phyloP scores from a whole-genome alignment of 305 asterid genomes.

The Rubia peregrina region DNA sequence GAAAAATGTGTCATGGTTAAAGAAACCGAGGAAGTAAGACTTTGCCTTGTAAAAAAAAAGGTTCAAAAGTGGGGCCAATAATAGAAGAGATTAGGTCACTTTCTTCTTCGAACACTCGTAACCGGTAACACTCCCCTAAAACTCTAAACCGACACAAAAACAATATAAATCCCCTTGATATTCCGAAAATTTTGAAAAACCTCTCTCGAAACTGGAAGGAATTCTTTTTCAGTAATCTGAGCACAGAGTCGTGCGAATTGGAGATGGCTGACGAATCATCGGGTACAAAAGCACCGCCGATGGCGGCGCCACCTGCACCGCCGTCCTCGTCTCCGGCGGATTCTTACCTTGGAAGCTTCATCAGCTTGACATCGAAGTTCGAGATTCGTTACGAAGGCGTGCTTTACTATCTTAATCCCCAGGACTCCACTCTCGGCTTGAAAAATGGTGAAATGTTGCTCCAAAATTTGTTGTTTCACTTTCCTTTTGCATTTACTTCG shows the following conservation, averaged over 20 bases:
- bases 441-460: constrained; percentile 40
- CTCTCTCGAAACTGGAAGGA: too few species aligned
- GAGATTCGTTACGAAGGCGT: constrained; percentile 86
- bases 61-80: too few species aligned
- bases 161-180: background rate
- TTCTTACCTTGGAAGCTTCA: constrained; percentile 68
- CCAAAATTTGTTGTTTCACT: background rate
- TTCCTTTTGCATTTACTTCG: background rate
- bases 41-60: too few species aligned
- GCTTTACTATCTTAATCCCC: constrained; percentile 51
- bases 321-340: constrained; percentile 36
- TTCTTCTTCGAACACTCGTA: background rate
- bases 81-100: background rate
- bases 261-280: constrained; percentile 42
- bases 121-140: too few species aligned
- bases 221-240: background rate
- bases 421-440: constrained; percentile 65
- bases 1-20: too few species aligned
- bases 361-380: constrained; percentile 62
- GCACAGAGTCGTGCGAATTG: background rate
- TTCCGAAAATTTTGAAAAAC: background rate
- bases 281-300: constrained; percentile 22
- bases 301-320: constrained; percentile 23
- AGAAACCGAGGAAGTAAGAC: too few species aligned
- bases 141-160: background rate